Evolutionary conservation across 192 early-diverging fungal genomes (phyloP).

Genomic region (Mortierella claussenii): DNA sequence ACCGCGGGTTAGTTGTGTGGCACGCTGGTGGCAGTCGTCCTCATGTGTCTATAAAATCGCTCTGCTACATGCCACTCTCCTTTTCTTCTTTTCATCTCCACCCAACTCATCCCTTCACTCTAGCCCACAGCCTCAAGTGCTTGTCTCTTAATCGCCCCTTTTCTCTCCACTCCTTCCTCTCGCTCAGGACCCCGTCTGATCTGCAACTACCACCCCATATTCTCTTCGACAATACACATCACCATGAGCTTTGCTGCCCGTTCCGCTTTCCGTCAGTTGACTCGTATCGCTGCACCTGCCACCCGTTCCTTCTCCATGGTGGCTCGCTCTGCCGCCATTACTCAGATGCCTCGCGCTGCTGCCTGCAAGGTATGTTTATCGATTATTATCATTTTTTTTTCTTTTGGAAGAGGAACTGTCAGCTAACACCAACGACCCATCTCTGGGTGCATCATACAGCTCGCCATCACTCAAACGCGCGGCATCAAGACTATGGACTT

Average conservation of each 20-base stretch:
- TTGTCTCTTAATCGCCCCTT: neutral
- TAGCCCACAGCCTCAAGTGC: no score
- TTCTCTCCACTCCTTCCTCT: neutral
- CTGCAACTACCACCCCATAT: neutral
- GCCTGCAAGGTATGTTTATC: constrained; percentile 47
- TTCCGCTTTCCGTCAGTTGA: constrained; percentile 51
- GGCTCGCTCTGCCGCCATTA: constrained; percentile 50
- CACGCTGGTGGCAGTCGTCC: no score
- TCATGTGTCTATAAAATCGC: no score
- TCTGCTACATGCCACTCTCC: neutral
- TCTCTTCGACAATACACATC: constrained; percentile 3
- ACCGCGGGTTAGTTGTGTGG: no score
- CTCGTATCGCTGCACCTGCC: constrained; percentile 47
- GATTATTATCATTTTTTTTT: neutral
- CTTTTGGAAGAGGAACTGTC: neutral
- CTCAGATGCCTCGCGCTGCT: constrained; percentile 37
- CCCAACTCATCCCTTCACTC: no score
- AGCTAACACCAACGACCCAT: neutral
- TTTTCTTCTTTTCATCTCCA: neutral
- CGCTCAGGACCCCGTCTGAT: neutral
- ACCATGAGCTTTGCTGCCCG: constrained; percentile 54
- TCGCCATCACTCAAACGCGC: constrained; percentile 67
- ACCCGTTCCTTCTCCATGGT: constrained; percentile 50
- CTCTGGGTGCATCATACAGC: neutral
- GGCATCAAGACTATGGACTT: constrained; percentile 95